Base-by-base conservation (phyloP, 2,329 filamentous ascomycete species). In the Colletotrichum filicis region DNA sequence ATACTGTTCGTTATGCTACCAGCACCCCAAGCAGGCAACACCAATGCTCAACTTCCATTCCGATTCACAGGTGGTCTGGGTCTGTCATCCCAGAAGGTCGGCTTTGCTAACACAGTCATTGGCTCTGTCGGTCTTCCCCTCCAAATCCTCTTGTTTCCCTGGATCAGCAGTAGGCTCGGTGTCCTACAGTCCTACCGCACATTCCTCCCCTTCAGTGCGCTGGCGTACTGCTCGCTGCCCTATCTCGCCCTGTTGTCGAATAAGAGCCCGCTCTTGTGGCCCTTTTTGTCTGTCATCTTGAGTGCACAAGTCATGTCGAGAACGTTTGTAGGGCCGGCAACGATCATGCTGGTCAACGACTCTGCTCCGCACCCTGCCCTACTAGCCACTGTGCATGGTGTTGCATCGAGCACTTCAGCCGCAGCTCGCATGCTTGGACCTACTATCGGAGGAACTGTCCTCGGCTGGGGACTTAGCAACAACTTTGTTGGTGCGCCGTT, bases 291-390 rank as follows among this genome's bases (percentile, higher is more conserved):
- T 22, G 67, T 26, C 1, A 68, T 78, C 28, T 64, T 79, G 4
- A 53, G 67, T 4, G 30, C 77, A 64, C 75, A 78, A 3, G 75
- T 79, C 26, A 49, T 78, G 28, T 74, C 77, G 11, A 60, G 77
- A 14, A 75, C 74, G 3, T 79, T 79, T 61, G 74, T 78, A 42
- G 76, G 63, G 26, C 78, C 77, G 22, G 77, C 77, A 11, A 76
- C 78, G 1, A 74, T 78, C 9, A 75, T 79, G 68, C 53, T 79
- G 28, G 76, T 79, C 49, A 78, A 79, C 59, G 77, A 78, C 8
- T 77, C 69, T 2, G 76, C 77, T 1, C 77, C 78, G 5, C 74
- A 68, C 26, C 77, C 75, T 4, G 68, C 62, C 6, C 55, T 76
- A 14, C 74, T 79, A 14, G 76, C 76, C 2, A 79, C 77, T 3